Percentiles rank a stretch among this genome's conserved stretches.
These are phyloP conservation scores for Diutina neorugosa DNA, from an alignment of 1,139 yeast species.

Conservation along the genomic window DNA sequence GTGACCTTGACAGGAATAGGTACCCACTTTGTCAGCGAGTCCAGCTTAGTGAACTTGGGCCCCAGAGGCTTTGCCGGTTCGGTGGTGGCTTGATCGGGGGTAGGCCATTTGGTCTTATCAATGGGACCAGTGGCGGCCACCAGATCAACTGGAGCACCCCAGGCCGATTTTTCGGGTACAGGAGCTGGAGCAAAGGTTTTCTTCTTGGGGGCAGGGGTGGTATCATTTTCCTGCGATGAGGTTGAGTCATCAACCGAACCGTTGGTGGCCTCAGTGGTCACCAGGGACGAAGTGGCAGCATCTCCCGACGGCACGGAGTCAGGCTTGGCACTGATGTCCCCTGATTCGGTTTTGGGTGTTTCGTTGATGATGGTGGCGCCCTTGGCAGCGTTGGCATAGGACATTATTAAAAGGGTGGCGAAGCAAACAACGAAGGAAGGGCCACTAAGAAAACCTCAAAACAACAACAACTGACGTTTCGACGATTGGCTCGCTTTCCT, in stretches of 20 bases:
- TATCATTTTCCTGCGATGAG: background rate
- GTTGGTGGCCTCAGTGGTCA: background rate
- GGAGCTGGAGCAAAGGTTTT: conserved; percentile 63
- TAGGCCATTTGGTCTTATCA: conserved; percentile 48
- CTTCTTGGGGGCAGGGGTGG: conserved; percentile 11
- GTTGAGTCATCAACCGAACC: background rate
- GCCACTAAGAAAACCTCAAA: background rate
- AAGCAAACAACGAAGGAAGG: background rate
- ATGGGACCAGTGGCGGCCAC: conserved; percentile 15
- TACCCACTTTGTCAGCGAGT: conserved; percentile 65
- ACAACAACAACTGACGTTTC: background rate
- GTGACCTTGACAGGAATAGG: conserved; percentile 73
- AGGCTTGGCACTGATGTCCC: background rate
- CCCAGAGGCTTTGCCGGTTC: conserved; percentile 16
- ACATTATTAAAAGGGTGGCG: background rate
- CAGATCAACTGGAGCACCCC: conserved; percentile 39
- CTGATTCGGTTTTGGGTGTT: background rate
- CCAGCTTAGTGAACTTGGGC: conserved; percentile 31
- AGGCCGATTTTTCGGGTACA: conserved; percentile 56
- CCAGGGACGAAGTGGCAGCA: background rate
- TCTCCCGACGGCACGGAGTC: background rate
- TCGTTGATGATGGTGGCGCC: background rate
- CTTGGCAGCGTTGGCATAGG: conserved; percentile 2
- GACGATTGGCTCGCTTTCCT: conserved; percentile 3
- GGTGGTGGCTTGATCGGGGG: conserved; percentile 30